Evolutionary conservation across 139 green algal genomes (phyloP), one percentile per base, ranked within the genome.

Genomic region (Gonium pectorale): DNA sequence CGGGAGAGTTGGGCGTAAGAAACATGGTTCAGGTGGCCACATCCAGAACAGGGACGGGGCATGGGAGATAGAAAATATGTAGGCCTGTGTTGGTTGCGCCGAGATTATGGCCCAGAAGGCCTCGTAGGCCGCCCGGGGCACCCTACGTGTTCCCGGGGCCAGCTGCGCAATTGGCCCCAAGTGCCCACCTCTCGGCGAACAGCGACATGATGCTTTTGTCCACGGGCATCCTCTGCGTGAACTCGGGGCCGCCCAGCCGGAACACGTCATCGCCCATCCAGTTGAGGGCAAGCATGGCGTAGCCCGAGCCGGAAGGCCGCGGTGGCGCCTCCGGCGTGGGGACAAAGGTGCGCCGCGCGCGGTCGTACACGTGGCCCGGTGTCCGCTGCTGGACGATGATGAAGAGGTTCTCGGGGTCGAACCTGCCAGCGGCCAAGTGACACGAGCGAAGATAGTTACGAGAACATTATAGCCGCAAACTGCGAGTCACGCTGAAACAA

Each of bases 311-410:
- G 1, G 75, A 40, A 19, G 75, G 49, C 24, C 59, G 59, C 40
- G 26, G 59, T 27, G 75, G 75, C 59, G 75, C 75, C 19, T 82
- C 52, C 29, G 59, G 56, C 27, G 40, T 13, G 26, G 44, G 38
- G 13, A 71, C 59, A 41, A 82, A 82, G 19, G 33, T 31, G 59
- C 51, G 75, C 40, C 44, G 60, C 40, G 40, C 9, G 22, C 44
- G 44, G 75, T 82, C 59, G 41, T 69, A 82, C 6, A 17, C 35
- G 41, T 82, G 75, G 0, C 75, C 75, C 17, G 75, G 75, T 0
- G 75, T 29, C 5, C 75, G 75, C 59, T 82, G 59, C 59, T 72
- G 75, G 41, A 82, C 75, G 6, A 43, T 71, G 75, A 82, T 82
- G 56, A 82, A 41, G 27, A 82, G 37, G n/a, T 82, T 82, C n/a